Evolutionary conservation across 371 early-diverging fungal genomes (phyloP).

Genomic region (Funneliformis caledonium): DNA sequence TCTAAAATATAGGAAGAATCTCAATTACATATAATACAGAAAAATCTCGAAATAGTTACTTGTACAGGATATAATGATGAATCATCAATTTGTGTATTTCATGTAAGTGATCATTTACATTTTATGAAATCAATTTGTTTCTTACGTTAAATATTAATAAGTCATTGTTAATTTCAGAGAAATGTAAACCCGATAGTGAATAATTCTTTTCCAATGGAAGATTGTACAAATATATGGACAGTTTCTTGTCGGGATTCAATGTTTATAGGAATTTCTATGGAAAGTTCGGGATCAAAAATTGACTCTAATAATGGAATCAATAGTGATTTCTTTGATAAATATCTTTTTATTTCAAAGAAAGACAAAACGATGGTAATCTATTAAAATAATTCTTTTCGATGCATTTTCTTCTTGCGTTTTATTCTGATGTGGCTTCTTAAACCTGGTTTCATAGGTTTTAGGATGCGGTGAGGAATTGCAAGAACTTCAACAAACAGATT

Average conservation of each 20-base stretch:
- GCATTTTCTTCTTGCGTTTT: not conserved
- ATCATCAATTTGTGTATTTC: slow-evolving; percentile 82
- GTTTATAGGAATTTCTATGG: slow-evolving; percentile 52
- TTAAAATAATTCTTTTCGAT: not conserved
- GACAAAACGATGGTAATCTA: slow-evolving; percentile 64
- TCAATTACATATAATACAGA: slow-evolving; percentile 31
- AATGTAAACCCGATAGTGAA: slow-evolving; percentile 77
- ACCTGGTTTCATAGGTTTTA: slow-evolving; percentile 57
- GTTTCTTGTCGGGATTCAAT: slow-evolving; percentile 61
- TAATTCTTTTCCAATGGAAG: slow-evolving; percentile 70
- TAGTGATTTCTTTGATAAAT: slow-evolving; percentile 61
- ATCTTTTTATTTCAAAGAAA: slow-evolving; percentile 74
- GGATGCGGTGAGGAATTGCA: slow-evolving; percentile 83
- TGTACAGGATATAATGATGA: slow-evolving; percentile 79
- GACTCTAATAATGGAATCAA: slow-evolving; percentile 47
- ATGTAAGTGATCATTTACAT: slow-evolving; percentile 44
- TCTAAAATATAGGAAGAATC: slow-evolving; percentile 14
- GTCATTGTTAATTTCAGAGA: slow-evolving; percentile 48
- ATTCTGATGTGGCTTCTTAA: not conserved
- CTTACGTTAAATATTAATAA: not conserved
- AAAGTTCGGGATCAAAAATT: slow-evolving; percentile 24
- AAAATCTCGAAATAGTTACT: slow-evolving; percentile 77
- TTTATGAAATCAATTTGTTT: not conserved
- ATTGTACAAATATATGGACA: slow-evolving; percentile 72
- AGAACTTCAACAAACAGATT: slow-evolving; percentile 77